Conservation (phyloP, 2,329 filamentous ascomycete species). For the Exophiala lecanii-corni region DNA sequence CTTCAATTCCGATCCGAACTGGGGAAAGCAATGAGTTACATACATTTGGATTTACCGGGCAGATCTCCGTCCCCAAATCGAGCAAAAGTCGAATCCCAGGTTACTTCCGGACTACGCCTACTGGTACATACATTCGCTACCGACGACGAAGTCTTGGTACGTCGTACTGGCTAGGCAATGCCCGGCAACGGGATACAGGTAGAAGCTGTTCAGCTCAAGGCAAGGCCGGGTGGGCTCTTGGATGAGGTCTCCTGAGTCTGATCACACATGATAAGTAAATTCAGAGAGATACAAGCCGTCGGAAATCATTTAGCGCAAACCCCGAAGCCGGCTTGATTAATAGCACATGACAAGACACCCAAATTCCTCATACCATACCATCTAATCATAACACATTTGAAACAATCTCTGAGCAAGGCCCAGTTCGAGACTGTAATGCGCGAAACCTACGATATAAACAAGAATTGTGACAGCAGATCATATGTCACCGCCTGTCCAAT, state of each 20-base stretch:
- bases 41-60: not conserved
- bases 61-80: not conserved
- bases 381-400: not conserved
- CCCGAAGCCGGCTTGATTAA: not conserved
- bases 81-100: not conserved
- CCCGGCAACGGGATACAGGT: not conserved
- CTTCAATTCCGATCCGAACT: not conserved
- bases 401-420: not conserved
- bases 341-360: conserved; percentile 1
- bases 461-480: too few species aligned
- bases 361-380: not conserved
- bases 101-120: too few species aligned
- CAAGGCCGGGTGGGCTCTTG: too few species aligned
- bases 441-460: conserved; percentile 1
- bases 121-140: not conserved
- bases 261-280: not conserved
- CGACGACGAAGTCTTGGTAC: too few species aligned
- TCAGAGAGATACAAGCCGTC: not conserved
- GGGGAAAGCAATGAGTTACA: not conserved
- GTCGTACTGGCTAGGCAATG: not conserved
- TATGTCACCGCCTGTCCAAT: too few species aligned
- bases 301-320: not conserved
- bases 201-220: not conserved
- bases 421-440: not conserved
- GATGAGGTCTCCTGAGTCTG: not conserved